These are phyloP conservation scores for Paramecium octaurelia DNA, from an alignment of 73 alveolate genomes.

Conservation along the genomic window DNA sequence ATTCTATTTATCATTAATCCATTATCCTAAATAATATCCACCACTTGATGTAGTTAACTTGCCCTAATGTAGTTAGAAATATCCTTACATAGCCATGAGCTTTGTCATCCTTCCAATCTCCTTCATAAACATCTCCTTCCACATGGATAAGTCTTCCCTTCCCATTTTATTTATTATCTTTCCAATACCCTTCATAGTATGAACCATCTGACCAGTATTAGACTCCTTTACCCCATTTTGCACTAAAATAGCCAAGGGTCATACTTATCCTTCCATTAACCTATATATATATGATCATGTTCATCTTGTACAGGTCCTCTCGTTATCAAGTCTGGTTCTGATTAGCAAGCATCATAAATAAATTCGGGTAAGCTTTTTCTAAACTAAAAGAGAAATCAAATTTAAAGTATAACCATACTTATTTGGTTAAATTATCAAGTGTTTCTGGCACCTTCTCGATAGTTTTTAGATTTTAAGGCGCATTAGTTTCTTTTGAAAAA, in stretches of 20 bases:
- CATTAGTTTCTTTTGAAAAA: neutral
- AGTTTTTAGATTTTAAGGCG: neutral
- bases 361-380: neutral
- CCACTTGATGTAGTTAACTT: constrained; percentile 60
- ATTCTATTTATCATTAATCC: constrained; percentile 74
- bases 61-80: neutral
- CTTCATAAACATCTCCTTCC: constrained; percentile 82
- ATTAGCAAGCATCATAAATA: neutral
- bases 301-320: neutral
- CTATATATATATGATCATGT: neutral
- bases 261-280: constrained; percentile 27
- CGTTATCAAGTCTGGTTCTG: neutral
- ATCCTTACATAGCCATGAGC: constrained; percentile 51
- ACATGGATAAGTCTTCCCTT: constrained; percentile 78
- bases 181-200: constrained; percentile 57
- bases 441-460: neutral
- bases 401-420: neutral
- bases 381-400: neutral
- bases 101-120: constrained; percentile 69
- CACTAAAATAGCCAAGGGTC: neutral
- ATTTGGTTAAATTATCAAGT: neutral
- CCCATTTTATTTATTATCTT: constrained; percentile 71
- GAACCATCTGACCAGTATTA: constrained; percentile 47
- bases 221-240: neutral
- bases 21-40: constrained; percentile 68